Evolutionary conservation across 345 rosid species (phyloP).

Genomic region (Gossypium bickii): DNA sequence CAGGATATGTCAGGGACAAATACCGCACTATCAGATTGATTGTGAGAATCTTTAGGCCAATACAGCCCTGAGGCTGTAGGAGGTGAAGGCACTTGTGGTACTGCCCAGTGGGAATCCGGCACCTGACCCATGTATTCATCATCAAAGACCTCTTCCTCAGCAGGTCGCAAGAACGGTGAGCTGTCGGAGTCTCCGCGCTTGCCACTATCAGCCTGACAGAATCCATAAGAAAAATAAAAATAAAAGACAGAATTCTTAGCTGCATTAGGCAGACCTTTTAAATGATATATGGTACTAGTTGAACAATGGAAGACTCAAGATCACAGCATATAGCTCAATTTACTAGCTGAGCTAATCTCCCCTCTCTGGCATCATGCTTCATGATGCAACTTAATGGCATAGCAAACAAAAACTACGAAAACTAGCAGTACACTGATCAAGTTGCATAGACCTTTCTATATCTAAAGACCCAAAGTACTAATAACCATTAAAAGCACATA

Average conservation of each 20-base stretch:
- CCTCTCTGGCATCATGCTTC: not conserved
- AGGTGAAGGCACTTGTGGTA: constrained; percentile 84
- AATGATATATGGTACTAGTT: not conserved
- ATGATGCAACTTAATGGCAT: not conserved
- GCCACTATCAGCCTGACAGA: constrained; percentile 62
- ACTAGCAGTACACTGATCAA: not conserved
- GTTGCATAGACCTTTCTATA: not conserved
- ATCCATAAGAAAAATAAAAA: not conserved
- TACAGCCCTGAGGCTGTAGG: constrained; percentile 88
- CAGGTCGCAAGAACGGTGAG: constrained; percentile 56
- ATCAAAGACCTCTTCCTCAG: constrained; percentile 50
- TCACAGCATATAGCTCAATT: not conserved
- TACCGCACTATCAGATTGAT: constrained; percentile 31
- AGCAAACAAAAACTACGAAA: not conserved
- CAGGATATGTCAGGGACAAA: constrained; percentile 69
- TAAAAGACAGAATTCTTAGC: not conserved
- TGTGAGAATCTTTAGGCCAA: constrained; percentile 56
- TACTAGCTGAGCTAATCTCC: not conserved
- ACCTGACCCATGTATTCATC: constrained; percentile 56
- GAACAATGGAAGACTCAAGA: not conserved
- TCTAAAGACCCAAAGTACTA: not conserved
- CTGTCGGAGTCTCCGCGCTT: constrained; percentile 67
- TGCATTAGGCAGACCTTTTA: not conserved
- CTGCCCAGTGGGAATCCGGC: constrained; percentile 63
- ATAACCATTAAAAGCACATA: not conserved